phyloP scores from a whole-genome alignment of 306 rosid species.

The Erythrophleum fordii region DNA sequence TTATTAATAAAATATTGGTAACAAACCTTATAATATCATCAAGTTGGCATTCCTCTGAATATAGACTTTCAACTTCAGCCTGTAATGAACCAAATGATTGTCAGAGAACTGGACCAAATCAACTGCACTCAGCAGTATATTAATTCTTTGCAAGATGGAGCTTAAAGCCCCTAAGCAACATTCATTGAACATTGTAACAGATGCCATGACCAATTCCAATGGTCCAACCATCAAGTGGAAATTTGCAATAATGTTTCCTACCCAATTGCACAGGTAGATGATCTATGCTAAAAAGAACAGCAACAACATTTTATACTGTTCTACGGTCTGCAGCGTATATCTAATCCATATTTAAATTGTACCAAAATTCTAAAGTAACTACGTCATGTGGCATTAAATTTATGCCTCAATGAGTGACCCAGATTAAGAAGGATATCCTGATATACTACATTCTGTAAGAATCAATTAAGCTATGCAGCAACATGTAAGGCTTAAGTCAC shows the following conservation, averaged over 20 bases:
- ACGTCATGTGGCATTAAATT: conserved; percentile 18
- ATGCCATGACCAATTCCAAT: conserved; percentile 11
- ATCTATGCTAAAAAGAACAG: conserved; percentile 15
- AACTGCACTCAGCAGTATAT: conserved; percentile 2
- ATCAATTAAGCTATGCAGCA: neutral
- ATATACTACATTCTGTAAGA: neutral
- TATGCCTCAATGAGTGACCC: conserved; percentile 10
- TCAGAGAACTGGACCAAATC: conserved; percentile 34
- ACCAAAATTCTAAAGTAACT: neutral
- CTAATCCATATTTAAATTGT: neutral
- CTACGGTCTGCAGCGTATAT: neutral
- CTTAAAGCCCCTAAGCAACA: conserved; percentile 16
- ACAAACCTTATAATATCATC: conserved; percentile 74
- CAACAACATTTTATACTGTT: conserved; percentile 1
- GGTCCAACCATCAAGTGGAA: conserved; percentile 27
- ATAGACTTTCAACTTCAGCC: conserved; percentile 72
- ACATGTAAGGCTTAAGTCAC: neutral
- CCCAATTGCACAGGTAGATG: conserved; percentile 1
- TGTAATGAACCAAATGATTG: conserved; percentile 48
- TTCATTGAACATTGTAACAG: conserved; percentile 20
- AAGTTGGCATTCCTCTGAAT: conserved; percentile 61
- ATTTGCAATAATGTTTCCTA: conserved; percentile 14
- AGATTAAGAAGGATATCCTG: neutral
- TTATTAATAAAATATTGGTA: conserved; percentile 18
- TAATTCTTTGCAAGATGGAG: neutral